A percentile compares a stretch with the other conserved stretches of the same genome.
Evolutionary conservation across 805 yeast species (phyloP).

Genomic region (Pichia nanzhaoensis): DNA sequence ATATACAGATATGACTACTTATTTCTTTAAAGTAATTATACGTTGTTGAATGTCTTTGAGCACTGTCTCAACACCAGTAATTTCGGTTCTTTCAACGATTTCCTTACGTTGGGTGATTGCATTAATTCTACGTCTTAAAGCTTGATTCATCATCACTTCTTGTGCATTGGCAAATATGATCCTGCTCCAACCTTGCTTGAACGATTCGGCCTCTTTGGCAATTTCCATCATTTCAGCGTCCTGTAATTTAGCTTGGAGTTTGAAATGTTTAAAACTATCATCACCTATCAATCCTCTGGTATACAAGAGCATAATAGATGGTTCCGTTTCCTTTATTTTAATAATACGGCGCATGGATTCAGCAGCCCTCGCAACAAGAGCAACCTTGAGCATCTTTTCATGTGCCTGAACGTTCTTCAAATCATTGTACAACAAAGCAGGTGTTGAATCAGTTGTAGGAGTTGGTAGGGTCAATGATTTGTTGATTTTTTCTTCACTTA

Average conservation of each 20-base stretch:
- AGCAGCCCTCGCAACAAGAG: conserved; percentile 56
- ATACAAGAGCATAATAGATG: conserved; percentile 61
- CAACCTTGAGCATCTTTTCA: conserved; percentile 45
- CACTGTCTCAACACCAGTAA: conserved; percentile 20
- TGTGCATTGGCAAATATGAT: conserved; percentile 70
- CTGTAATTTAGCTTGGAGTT: conserved; percentile 67
- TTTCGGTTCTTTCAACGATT: conserved; percentile 28
- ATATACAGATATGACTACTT: background rate
- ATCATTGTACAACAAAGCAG: conserved; percentile 12
- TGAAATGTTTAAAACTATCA: conserved; percentile 73
- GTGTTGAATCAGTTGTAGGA: conserved; percentile 16
- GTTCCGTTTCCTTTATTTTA: conserved; percentile 73
- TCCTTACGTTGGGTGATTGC: conserved; percentile 40
- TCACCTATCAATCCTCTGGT: conserved; percentile 91
- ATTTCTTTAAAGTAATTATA: conserved; percentile 11
- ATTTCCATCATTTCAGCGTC: conserved; percentile 77
- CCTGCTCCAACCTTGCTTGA: conserved; percentile 65
- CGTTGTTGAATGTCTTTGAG: conserved; percentile 14
- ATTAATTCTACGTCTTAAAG: conserved; percentile 66
- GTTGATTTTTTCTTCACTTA: background rate
- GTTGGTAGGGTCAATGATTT: background rate
- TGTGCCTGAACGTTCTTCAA: conserved; percentile 53
- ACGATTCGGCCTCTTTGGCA: conserved; percentile 63
- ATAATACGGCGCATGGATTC: conserved; percentile 82
- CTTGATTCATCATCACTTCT: conserved; percentile 89